A percentile compares a stretch with the other conserved stretches of the same genome.
Conservation (phyloP, 2,329 filamentous ascomycete genomes). For the Trichophyton schoenleinii region DNA sequence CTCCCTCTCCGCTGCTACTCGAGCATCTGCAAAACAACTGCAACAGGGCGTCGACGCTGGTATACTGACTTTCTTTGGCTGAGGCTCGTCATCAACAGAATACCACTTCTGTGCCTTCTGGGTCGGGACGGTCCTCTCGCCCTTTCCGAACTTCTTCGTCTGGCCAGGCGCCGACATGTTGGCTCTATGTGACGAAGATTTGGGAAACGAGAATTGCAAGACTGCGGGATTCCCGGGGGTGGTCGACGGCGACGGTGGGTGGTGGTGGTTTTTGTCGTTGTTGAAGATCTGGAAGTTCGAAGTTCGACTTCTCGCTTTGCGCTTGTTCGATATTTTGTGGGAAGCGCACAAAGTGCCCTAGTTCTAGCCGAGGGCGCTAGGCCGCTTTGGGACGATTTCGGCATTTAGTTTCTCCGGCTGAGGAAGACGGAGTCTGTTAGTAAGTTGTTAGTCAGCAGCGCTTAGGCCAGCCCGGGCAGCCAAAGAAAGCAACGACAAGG, state of each 20-base stretch:
- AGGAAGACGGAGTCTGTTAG: neutral
- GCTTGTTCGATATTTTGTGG: conserved; percentile 32
- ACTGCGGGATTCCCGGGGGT: conserved; percentile 22
- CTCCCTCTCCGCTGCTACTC: neutral
- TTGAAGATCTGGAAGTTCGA: conserved; percentile 20
- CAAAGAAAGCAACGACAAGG: neutral
- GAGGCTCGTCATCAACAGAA: conserved; percentile 79
- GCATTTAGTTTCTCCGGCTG: neutral
- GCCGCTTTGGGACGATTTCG: conserved; percentile 19
- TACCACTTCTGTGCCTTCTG: conserved; percentile 99
- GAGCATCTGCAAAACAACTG: neutral
- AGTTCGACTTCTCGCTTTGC: conserved; percentile 14
- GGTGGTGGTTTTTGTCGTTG: conserved; percentile 21
- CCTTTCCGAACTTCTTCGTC: conserved; percentile 96
- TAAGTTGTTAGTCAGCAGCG: neutral
- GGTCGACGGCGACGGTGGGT: conserved; percentile 26
- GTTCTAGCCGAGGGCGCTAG: conserved; percentile 29
- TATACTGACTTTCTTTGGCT: conserved; percentile 83
- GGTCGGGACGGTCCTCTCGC: conserved; percentile 72
- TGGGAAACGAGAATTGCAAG: conserved; percentile 19
- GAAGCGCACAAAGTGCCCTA: conserved; percentile 29
- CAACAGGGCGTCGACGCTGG: neutral
- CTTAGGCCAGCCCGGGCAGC: too few species aligned
- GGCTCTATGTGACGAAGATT: conserved; percentile 31
- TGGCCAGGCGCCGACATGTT: conserved; percentile 43